These are phyloP conservation scores for Podaxis mareebaensis DNA, from an alignment of 768 basidiomycete species.

Conservation along the genomic window DNA sequence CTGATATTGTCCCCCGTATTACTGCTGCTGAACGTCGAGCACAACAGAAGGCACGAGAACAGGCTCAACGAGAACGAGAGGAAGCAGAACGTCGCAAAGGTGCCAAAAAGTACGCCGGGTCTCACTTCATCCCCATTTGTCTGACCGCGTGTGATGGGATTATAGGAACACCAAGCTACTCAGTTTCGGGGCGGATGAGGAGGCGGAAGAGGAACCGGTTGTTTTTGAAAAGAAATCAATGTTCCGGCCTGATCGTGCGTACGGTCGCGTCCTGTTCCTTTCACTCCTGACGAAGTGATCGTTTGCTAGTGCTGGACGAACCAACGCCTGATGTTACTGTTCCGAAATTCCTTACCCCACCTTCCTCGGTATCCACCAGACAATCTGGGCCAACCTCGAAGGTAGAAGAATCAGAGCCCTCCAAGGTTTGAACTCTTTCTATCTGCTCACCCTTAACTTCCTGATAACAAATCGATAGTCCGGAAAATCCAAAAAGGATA, in stretches of 20 bases:
- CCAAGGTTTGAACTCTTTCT: constrained; percentile 18
- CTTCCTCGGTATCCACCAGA: constrained; percentile 21
- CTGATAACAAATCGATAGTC: constrained; percentile 14
- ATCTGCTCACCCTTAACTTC: not conserved
- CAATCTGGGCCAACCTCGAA: constrained; percentile 16
- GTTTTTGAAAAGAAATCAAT: constrained; percentile 79
- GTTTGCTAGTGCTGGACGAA: constrained; percentile 37
- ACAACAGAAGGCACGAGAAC: constrained; percentile 80
- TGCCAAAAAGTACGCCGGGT: constrained; percentile 77
- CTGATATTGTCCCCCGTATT: constrained; percentile 94
- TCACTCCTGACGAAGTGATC: not conserved
- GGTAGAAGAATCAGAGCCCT: constrained; percentile 10
- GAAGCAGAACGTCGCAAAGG: constrained; percentile 69
- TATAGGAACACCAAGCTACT: constrained; percentile 83
- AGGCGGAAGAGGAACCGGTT: constrained; percentile 54
- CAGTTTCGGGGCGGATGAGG: constrained; percentile 81
- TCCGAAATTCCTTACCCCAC: constrained; percentile 41
- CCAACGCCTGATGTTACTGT: constrained; percentile 29
- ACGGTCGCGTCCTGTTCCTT: not conserved
- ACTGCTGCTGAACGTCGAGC: constrained; percentile 89
- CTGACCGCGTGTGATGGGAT: not conserved
- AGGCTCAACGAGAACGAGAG: constrained; percentile 76
- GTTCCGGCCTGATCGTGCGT: constrained; percentile 80
- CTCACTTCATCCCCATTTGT: not conserved
- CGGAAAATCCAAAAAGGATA: constrained; percentile 42